Base-by-base conservation (phyloP, 192 early-diverging fungal species). In the Dissophora globulifera region DNA sequence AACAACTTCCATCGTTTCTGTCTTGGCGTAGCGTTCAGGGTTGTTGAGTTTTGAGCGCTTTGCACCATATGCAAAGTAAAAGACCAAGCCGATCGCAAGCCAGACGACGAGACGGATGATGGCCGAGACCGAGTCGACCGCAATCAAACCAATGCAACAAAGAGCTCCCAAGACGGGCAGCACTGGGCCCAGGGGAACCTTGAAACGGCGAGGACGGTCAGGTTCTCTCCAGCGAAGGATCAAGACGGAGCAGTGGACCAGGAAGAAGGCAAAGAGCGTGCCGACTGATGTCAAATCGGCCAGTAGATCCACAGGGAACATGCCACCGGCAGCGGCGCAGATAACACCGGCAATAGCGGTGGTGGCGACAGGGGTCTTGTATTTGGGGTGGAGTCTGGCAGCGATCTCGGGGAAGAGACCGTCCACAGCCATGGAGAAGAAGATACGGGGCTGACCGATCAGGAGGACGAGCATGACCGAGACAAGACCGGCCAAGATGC, bases 371-470 rank as follows among this genome's bases (percentile, higher is more conserved):
- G 94, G 94, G 7, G 94, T 95, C 78, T 86, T 81, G 84, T 91
- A 90, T 4, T 80, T 66, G 17, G 85, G 87, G 70, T 96, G 89
- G 43, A 94, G 71, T 31, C 84, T 83, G 27, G 88, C 83, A 43
- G 94, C 89, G 17, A 87, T 50, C n/a, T 71, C 19, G 11, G 94
- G 93, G 58, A 96, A 82, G 62, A 96, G 79, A 25, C 95, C 94
- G 78, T 96, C 94, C 64, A 95, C 92, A n/a, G 94, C 91, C 95
- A 97, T 95, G 30, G 91, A 82, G 42, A 89, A 87, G 58, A 95
- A 91, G 43, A 97, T 93, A 61, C 95, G 93, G 12, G 94, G 91
- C 84, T 97, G 95, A 43, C 84, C 93, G 65, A 95, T 82, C 49
- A 95, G 63, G 54, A 86, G 50, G 30, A 89, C 81, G 15, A 95